Base-by-base conservation (phyloP, 2,329 filamentous ascomycete species). In the Colletotrichum lupini region DNA sequence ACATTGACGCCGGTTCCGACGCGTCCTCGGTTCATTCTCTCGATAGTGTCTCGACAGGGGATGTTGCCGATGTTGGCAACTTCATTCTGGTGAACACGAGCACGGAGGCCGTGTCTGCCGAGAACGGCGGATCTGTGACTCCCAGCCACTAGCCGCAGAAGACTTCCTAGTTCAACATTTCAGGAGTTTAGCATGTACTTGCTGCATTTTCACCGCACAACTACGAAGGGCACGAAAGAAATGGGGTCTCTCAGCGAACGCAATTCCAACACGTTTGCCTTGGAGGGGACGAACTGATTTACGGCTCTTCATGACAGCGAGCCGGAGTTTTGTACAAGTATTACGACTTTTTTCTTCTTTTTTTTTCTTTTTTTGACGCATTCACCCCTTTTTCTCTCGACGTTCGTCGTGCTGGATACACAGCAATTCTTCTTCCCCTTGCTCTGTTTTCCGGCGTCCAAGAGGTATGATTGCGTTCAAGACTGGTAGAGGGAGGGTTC, bases 261-360 rank as follows among this genome's bases (percentile, higher is more conserved):
- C n/a, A 64, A n/a, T 11, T 28, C 42, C 14, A 53, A 9, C 24
- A 26, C 28, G 16, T 42, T 24, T 46, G 19, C 8, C 42, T 49
- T 3, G 19, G 42, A 49, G 42, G n/a, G 37, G 26, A 32, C 52
- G 28, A 32, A 32, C 11, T 30, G 22, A 28, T 67, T 26, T 26
- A 67, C 53, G 59, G 65, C 52, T 69, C 28, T 37, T 56, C 28
- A 69, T 42, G 63, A 63, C 22, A 64, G 7, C 58, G 22, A 61
- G 22, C 59, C n/a, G 24, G 28, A 52, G 49, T 66, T 73, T 70
- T 69, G 69, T 69, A 72, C 53, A 60, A 65, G 46, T 66, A 73
- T 46, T 35, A 52, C 60, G 49, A 64, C 30, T 22, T 59, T 73
- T 72, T 37, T 19, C 32, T 59, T 35, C 46, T 37, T 28, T 24